phyloP scores from a whole-genome alignment of 345 rosid species.

The Arabidopsis suecica region DNA sequence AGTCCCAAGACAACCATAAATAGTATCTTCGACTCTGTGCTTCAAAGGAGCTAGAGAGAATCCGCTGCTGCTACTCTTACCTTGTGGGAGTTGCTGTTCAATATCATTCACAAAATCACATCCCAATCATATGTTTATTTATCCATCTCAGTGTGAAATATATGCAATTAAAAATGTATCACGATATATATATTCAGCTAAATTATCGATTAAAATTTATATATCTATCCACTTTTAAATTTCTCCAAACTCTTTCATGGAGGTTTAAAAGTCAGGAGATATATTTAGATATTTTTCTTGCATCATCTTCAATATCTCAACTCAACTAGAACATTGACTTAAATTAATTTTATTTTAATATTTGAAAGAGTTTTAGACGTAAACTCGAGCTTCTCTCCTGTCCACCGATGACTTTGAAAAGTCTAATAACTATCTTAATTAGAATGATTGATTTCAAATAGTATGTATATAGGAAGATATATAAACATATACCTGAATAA shows the following conservation, averaged over 20 bases:
- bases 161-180: background rate
- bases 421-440: background rate
- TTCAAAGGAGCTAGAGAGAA: conserved; percentile 23
- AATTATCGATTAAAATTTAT: too few species aligned
- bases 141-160: conserved; percentile 8
- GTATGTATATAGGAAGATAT: conserved; percentile 10
- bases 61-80: conserved; percentile 21
- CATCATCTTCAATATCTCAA: background rate
- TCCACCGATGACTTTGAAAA: conserved; percentile 21
- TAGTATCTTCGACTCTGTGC: conserved; percentile 32
- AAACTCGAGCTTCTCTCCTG: conserved; percentile 17
- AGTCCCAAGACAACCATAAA: conserved; percentile 32
- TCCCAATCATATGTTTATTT: background rate
- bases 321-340: conserved; percentile 17
- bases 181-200: background rate
- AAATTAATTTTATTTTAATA: background rate
- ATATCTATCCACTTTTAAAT: too few species aligned
- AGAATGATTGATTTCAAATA: background rate
- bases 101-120: background rate
- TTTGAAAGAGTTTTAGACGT: conserved; percentile 29
- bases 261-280: background rate
- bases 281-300: background rate
- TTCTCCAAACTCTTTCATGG: background rate
- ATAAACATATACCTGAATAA: conserved; percentile 52
- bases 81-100: conserved; percentile 30